Conservation (phyloP, 495 filamentous ascomycete genomes). For the Penicillium lagena region DNA sequence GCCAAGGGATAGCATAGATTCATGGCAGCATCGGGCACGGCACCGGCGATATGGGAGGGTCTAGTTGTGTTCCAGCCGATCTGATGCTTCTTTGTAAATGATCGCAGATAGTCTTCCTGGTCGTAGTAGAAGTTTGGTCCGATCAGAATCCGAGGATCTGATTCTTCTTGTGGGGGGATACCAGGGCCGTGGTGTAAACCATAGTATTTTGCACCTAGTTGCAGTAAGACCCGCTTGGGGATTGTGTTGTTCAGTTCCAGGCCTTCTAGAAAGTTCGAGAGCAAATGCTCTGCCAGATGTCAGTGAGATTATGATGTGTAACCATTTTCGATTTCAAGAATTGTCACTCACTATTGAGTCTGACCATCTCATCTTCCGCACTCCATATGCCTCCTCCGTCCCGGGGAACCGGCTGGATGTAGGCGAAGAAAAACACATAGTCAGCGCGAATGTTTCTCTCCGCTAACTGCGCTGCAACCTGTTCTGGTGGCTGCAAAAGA, state of each 20-base stretch:
- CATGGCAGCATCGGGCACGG: conserved; percentile 43
- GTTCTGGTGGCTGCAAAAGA: conserved; percentile 33
- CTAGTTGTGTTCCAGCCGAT: conserved; percentile 32
- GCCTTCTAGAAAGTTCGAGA: conserved; percentile 41
- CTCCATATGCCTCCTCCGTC: conserved; percentile 34
- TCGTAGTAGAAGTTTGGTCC: conserved; percentile 49
- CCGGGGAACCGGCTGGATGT: conserved; percentile 40
- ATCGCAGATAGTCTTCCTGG: conserved; percentile 36
- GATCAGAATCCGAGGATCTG: conserved; percentile 32
- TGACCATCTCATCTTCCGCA: conserved; percentile 36
- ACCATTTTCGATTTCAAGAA: background rate
- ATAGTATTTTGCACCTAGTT: conserved; percentile 48
- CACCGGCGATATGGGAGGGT: conserved; percentile 43
- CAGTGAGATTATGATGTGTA: too few species aligned
- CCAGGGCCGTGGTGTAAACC: conserved; percentile 43
- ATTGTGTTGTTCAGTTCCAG: conserved; percentile 30
- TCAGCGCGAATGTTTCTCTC: conserved; percentile 29
- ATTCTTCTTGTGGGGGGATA: conserved; percentile 36
- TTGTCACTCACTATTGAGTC: conserved; percentile 29
- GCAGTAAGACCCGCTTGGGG: conserved; percentile 44
- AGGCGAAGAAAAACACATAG: conserved; percentile 51
- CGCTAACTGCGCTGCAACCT: conserved; percentile 31
- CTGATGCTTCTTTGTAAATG: conserved; percentile 8
- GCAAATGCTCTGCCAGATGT: conserved; percentile 16
- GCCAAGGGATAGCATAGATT: conserved; percentile 43